Evolutionary conservation across 257 asterid species (phyloP), one percentile per base, ranked within the genome.

Genomic region (Solanum verrucosum): DNA sequence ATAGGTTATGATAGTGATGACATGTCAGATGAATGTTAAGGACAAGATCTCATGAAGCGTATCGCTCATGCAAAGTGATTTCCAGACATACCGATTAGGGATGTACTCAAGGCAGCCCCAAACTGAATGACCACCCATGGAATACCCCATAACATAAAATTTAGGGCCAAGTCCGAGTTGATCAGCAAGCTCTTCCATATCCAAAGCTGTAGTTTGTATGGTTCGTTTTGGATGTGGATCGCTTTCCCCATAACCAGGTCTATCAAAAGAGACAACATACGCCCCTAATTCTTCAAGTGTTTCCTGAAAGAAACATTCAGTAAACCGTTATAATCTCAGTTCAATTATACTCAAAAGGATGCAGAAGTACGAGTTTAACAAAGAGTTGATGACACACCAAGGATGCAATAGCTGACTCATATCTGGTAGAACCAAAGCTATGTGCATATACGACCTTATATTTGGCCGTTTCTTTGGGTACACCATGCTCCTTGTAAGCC

Each of bases 61-160:
- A 29, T 23, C 27, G 34, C 59, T 75, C 59, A 75, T 38, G 83
- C 12, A 18, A 12, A 75, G 18, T 75, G 59, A 23, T 38, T 75
- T 38, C 6, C 3, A 38, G 23, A 23, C 59, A 13, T 77, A 95
- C 98, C 95, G 89, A 87, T 93, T 93, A 74, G 97, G 88, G 72
- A 95, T 95, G 92, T 93, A 93, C 88, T 93, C 90, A 85, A 93
- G 98, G 92, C 98, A 94, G 59, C 98, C 98, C 98, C 96, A 95
- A 33, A 93, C 95, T 9, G 72, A 85, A 68, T 92, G 94, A 65
- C 98, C 98, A 34, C 98, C 98, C 95, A 95, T 93, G 52, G 98
- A 95, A 85, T 6, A 84, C 25, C 98, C 98, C 31, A 94, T 88
- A 21, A 95, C 86, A 88, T 92, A 90, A 90, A 94, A 95, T 87